Base-by-base conservation (phyloP, 2,329 filamentous ascomycete species). In the Aspergillus carbonarius region DNA sequence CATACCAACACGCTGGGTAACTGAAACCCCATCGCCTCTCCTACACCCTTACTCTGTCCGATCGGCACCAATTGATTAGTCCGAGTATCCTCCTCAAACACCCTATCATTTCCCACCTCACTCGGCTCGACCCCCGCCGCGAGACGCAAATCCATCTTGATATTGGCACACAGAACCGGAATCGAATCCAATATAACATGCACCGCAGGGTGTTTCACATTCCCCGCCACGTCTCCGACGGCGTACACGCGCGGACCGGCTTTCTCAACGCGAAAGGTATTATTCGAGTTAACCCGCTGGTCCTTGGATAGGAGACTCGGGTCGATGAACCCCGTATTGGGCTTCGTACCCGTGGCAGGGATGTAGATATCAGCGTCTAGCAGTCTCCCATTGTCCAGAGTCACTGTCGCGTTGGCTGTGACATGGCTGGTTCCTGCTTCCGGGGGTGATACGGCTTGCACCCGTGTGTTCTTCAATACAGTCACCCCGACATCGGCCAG, bases 31-130 rank as follows among this genome's bases (percentile, higher is more conserved):
- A 78, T 78, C 0, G 68, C 72, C 0, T 75, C 74, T 0, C 80
- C 81, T 8, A 82, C 78, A 0, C 78, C 81, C 50, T 76, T 78
- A 35, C 71, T 76, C 59, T 17, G 40, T 1, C 81, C 81, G 48
- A 83, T 77, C 0, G 79, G 78, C 18, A 83, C 80, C 55, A 82
- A 50, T 57, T 83, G 80, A 25, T 72, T 80, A 69, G 79, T 77
- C 0, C 74, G 67, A 2, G 55, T 74, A 60, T 83, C 79, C 52
- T 81, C 78, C 47, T 68, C 69, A 55, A 77, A 82, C 2, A 57
- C 25, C 8, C 72, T 65, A 54, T 81, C 66, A 8, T 54, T 57
- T 1, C 25, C 58, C 10, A 53, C 44, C 5, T 37, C 34, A 72
- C 49, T 67, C 60, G 63, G 63, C 0, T 63, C 55, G 23, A 62